Evolutionary conservation across 2,329 filamentous ascomycete genomes (phyloP).

Genomic region (Fusarium sp.): DNA sequence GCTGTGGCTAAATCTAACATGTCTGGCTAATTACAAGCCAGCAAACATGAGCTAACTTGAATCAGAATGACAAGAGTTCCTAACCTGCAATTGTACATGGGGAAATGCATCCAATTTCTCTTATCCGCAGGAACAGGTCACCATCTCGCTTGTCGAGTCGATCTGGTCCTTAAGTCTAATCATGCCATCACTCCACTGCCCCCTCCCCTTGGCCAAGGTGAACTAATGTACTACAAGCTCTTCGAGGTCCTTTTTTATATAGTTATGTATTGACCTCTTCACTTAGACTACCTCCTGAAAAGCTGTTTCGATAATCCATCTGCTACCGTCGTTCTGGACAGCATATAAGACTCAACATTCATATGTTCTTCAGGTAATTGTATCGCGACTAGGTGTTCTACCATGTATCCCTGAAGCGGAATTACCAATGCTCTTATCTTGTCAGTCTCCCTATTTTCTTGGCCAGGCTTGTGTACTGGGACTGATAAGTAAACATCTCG

Average conservation of each 20-base stretch:
- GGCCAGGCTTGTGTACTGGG: background rate
- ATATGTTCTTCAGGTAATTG: background rate
- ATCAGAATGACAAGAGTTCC: background rate
- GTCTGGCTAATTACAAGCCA: slow-evolving; percentile 10
- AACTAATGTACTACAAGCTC: slow-evolving; percentile 15
- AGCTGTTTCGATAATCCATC: background rate
- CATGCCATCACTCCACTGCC: slow-evolving; percentile 25
- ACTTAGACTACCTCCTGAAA: background rate
- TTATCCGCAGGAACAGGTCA: slow-evolving; percentile 27
- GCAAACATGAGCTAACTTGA: slow-evolving; percentile 7
- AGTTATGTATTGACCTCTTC: background rate
- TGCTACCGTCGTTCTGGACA: background rate
- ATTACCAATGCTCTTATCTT: background rate
- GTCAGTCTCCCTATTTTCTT: background rate
- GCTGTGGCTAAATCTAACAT: background rate
- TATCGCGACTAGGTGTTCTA: too few relatives aligned
- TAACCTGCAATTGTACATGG: background rate
- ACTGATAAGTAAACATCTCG: too few relatives aligned
- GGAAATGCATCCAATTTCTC: background rate
- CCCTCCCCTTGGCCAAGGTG: slow-evolving; percentile 11
- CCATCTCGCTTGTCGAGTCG: slow-evolving; percentile 37
- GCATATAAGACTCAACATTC: background rate
- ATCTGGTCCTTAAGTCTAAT: slow-evolving; percentile 26
- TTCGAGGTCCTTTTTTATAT: background rate
- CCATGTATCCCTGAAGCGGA: background rate